Conservation (phyloP, 768 basidiomycete species). For the Pleurotus pulmonarius region DNA sequence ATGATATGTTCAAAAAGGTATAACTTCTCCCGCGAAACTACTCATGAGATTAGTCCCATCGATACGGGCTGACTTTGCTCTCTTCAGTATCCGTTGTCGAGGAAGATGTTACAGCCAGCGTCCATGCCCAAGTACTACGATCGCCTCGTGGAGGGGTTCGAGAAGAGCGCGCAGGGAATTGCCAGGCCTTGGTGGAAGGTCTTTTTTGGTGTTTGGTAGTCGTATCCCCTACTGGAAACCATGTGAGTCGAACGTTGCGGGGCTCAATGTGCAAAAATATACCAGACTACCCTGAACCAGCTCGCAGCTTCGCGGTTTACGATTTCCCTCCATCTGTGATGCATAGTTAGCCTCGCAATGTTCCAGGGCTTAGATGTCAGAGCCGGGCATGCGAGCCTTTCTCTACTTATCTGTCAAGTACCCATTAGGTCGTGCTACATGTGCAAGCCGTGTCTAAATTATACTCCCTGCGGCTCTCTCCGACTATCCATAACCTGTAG, state of each 20-base stretch:
- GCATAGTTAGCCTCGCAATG: background rate
- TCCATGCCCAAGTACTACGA: slow-evolving; percentile 74
- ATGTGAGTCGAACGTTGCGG: background rate
- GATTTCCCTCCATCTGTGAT: background rate
- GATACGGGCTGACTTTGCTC: slow-evolving; percentile 8
- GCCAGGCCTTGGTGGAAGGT: slow-evolving; percentile 82
- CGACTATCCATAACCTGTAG: slow-evolving; percentile 2
- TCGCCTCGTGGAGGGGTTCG: slow-evolving; percentile 67
- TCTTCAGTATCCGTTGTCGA: slow-evolving; percentile 62
- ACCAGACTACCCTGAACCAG: background rate
- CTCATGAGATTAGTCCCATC: slow-evolving; percentile 8
- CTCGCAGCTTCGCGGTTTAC: background rate
- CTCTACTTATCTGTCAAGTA: background rate
- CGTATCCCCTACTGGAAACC: background rate
- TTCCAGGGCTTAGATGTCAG: background rate
- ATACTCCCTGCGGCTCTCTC: slow-evolving; percentile 7
- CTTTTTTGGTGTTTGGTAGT: slow-evolving; percentile 74
- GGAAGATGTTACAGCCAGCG: slow-evolving; percentile 60
- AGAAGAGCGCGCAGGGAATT: slow-evolving; percentile 75
- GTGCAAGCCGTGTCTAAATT: background rate
- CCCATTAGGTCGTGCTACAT: slow-evolving; percentile 5
- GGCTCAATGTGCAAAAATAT: background rate
- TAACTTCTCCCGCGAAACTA: slow-evolving; percentile 30
- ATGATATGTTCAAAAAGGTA: slow-evolving; percentile 59
- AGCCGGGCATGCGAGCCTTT: slow-evolving; percentile 1